Conservation (phyloP, 2,329 filamentous ascomycete genomes). For the Penicillium palitans region DNA sequence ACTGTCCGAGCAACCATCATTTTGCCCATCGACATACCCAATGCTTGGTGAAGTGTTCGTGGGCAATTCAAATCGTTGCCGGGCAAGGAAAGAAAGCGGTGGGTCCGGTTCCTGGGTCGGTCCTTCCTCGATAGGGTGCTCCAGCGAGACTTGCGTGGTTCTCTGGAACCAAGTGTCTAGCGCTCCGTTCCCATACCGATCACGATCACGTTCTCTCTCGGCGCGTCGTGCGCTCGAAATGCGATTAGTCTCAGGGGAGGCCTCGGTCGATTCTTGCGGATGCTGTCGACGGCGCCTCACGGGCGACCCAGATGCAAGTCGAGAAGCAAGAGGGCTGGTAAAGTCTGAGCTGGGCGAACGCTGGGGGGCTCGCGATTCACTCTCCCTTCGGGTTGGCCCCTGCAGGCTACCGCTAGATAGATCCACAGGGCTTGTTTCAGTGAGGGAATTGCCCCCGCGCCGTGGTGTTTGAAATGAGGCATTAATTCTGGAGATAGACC, state of each 20-base stretch:
- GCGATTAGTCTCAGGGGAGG: neutral
- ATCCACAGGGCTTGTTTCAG: neutral
- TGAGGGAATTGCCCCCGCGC: neutral
- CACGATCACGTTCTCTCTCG: slow-evolving; percentile 17
- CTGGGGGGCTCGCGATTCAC: neutral
- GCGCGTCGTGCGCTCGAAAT: slow-evolving; percentile 4
- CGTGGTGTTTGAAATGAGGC: slow-evolving; percentile 16
- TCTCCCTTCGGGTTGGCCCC: neutral
- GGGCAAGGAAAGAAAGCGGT: slow-evolving; percentile 19
- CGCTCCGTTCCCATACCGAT: slow-evolving; percentile 26
- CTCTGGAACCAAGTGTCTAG: slow-evolving; percentile 26
- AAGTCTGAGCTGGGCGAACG: slow-evolving; percentile 1
- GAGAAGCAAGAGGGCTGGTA: slow-evolving; percentile 1
- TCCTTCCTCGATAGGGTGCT: neutral
- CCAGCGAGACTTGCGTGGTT: slow-evolving; percentile 16
- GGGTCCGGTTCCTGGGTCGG: slow-evolving; percentile 1
- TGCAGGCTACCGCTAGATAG: neutral
- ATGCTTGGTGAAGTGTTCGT: too few species aligned
- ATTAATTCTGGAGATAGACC: slow-evolving; percentile 19
- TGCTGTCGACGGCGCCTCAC: neutral
- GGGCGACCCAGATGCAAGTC: slow-evolving; percentile 12
- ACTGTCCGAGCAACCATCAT: neutral
- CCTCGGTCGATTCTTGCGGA: neutral
- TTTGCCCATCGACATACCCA: neutral
- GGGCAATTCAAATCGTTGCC: slow-evolving; percentile 13